Evolutionary conservation across 192 early-diverging fungal genomes (phyloP).

Genomic region (Kappamyces sp.): DNA sequence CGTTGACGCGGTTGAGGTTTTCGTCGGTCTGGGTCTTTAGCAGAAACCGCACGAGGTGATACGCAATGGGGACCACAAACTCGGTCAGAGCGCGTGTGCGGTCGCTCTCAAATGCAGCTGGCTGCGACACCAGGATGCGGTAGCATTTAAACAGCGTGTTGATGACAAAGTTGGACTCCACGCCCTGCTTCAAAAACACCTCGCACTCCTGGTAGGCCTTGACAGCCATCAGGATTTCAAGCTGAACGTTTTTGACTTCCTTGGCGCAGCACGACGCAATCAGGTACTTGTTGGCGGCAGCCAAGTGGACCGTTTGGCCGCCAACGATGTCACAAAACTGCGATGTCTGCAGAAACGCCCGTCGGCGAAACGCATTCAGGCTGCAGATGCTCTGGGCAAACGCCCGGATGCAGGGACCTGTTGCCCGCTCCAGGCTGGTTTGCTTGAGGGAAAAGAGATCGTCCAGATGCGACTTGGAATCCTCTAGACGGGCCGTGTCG

Average conservation of each 20-base stretch:
- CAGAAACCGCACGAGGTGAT: conserved; percentile 20
- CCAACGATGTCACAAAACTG: neutral
- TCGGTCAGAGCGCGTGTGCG: conserved; percentile 16
- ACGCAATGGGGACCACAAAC: conserved; percentile 26
- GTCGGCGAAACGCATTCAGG: no score
- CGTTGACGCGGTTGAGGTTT: neutral
- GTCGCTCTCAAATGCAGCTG: conserved; percentile 22
- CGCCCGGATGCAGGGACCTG: no score
- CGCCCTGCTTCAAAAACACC: conserved; percentile 20
- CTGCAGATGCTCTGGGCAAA: no score
- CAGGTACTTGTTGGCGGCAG: conserved; percentile 17
- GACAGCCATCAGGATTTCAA: conserved; percentile 16
- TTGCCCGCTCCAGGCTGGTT: no score
- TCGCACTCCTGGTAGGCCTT: conserved; percentile 2
- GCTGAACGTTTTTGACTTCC: conserved; percentile 26
- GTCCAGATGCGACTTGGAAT: no score
- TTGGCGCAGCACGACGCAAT: conserved; percentile 25
- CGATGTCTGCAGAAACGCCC: no score
- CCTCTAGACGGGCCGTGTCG: no score
- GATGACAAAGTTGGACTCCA: conserved; percentile 22
- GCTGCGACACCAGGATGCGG: conserved; percentile 13
- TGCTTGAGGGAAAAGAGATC: no score
- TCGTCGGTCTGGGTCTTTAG: neutral
- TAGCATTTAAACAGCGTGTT: conserved; percentile 24
- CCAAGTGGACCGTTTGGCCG: neutral